Evolutionary conservation across 163 green algal genomes (phyloP).

Genomic region (Chlorella variabilis): DNA sequence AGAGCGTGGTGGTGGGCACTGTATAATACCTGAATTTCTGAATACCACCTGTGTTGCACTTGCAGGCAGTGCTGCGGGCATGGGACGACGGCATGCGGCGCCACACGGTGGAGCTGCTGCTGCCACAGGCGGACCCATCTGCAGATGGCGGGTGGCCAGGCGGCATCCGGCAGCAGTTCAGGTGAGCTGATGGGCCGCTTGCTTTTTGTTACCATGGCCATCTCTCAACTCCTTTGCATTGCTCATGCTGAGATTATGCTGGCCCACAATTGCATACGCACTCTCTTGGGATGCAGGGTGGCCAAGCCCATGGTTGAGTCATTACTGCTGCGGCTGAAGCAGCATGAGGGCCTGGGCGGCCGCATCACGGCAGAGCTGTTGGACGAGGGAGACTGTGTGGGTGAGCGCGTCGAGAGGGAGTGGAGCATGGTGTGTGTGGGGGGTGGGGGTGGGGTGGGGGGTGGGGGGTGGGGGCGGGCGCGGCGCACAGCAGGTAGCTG

Average conservation of each 20-base stretch:
- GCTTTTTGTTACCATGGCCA: no score
- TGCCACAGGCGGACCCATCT: constrained; percentile 44
- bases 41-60: no score
- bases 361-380: constrained; percentile 54
- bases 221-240: no score
- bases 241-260: no score
- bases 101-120: constrained; percentile 55
- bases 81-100: constrained; percentile 51
- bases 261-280: no score
- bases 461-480: not conserved
- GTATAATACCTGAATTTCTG: no score
- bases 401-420: not conserved
- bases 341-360: constrained; percentile 48
- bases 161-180: constrained; percentile 74
- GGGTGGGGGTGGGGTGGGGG: not conserved
- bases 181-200: not conserved
- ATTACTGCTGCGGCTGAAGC: constrained; percentile 59
- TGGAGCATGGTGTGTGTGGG: not conserved
- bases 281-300: constrained; percentile 34
- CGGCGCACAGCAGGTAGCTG: no score
- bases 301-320: constrained; percentile 59
- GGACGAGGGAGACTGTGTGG: constrained; percentile 64
- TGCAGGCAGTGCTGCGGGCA: constrained; percentile 40
- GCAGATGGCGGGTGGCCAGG: constrained; percentile 70
- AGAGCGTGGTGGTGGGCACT: not conserved